Conservation (phyloP, 768 basidiomycete species). For the Termitomyces sp. region DNA sequence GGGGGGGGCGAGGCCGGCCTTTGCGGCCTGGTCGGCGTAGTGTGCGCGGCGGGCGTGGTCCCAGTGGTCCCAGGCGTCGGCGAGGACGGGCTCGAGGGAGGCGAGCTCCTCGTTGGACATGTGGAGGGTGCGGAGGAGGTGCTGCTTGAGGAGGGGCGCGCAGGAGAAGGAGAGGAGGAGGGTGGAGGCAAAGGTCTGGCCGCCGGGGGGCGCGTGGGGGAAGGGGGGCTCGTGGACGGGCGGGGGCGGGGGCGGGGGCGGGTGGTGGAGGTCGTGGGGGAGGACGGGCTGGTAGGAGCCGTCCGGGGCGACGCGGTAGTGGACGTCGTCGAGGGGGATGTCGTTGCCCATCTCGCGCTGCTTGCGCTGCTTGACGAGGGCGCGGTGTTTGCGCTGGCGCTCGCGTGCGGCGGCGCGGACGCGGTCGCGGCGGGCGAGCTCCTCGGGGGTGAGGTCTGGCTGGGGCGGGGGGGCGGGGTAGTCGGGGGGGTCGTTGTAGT, state of each 20-base stretch:
- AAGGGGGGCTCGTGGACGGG: slow-evolving; percentile 51
- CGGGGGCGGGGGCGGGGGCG: slow-evolving; percentile 38
- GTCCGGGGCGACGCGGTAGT: slow-evolving; percentile 51
- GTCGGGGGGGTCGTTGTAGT: slow-evolving; percentile 8
- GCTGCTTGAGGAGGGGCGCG: slow-evolving; percentile 67
- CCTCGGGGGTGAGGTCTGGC: slow-evolving; percentile 49
- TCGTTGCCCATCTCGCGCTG: slow-evolving; percentile 81
- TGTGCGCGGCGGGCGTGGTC: slow-evolving; percentile 55
- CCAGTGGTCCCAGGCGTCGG: slow-evolving; percentile 85
- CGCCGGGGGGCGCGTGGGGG: slow-evolving; percentile 52
- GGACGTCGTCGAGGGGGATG: slow-evolving; percentile 60
- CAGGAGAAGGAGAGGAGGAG: slow-evolving; percentile 73
- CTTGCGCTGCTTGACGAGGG: slow-evolving; percentile 71
- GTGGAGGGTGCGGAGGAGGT: slow-evolving; percentile 62
- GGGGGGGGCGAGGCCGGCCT: too few species aligned
- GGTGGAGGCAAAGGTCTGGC: slow-evolving; percentile 77
- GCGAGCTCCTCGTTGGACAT: slow-evolving; percentile 79
- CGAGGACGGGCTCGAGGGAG: slow-evolving; percentile 72
- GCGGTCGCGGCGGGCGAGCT: slow-evolving; percentile 59
- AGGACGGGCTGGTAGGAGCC: slow-evolving; percentile 39
- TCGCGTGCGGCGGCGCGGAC: slow-evolving; percentile 75
- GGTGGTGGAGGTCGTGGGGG: slow-evolving; percentile 35
- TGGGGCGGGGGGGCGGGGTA: slow-evolving; percentile 9
- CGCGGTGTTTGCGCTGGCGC: slow-evolving; percentile 78
- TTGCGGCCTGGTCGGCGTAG: slow-evolving; percentile 34